Conservation (phyloP, 805 yeast genomes). For the Saccharomyces mikatae region DNA sequence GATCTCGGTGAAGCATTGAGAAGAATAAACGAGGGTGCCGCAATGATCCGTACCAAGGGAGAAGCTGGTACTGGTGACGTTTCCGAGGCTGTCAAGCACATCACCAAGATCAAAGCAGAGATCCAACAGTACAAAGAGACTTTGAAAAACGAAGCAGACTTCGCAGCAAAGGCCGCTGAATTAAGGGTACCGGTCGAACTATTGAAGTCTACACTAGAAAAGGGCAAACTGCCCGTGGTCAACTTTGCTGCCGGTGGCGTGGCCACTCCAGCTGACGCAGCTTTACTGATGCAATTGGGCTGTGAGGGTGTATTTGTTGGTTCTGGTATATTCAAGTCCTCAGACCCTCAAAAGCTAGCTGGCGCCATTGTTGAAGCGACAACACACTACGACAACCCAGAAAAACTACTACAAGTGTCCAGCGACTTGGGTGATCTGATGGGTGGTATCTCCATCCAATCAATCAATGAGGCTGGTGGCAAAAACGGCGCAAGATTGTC, state of each 20-base stretch:
- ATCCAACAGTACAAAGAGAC: conserved; percentile 36
- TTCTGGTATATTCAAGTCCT: conserved; percentile 69
- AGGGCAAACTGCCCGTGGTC: conserved; percentile 68
- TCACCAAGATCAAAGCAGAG: conserved; percentile 50
- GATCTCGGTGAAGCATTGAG: conserved; percentile 76
- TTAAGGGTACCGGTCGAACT: conserved; percentile 53
- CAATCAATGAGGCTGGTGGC: conserved; percentile 32
- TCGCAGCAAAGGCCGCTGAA: conserved; percentile 45
- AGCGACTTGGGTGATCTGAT: conserved; percentile 67
- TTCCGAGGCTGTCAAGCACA: conserved; percentile 73
- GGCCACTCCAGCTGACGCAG: conserved; percentile 85
- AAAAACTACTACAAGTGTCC: conserved; percentile 52
- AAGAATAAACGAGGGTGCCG: conserved; percentile 75
- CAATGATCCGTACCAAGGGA: conserved; percentile 81
- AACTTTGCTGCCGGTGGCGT: conserved; percentile 87
- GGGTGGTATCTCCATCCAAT: conserved; percentile 59
- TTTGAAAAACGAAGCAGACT: conserved; percentile 36
- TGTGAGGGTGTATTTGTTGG: conserved; percentile 74
- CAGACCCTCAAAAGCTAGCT: conserved; percentile 65
- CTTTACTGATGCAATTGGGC: conserved; percentile 73
- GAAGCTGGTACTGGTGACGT: conserved; percentile 88
- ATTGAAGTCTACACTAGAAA: conserved; percentile 35
- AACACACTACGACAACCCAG: conserved; percentile 57
- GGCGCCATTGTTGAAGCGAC: conserved; percentile 74
- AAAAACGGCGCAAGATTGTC: conserved; percentile 37